These are phyloP conservation scores for Hyaloscypha bicolor DNA, from an alignment of 495 filamentous ascomycete genomes.

Conservation along the genomic window DNA sequence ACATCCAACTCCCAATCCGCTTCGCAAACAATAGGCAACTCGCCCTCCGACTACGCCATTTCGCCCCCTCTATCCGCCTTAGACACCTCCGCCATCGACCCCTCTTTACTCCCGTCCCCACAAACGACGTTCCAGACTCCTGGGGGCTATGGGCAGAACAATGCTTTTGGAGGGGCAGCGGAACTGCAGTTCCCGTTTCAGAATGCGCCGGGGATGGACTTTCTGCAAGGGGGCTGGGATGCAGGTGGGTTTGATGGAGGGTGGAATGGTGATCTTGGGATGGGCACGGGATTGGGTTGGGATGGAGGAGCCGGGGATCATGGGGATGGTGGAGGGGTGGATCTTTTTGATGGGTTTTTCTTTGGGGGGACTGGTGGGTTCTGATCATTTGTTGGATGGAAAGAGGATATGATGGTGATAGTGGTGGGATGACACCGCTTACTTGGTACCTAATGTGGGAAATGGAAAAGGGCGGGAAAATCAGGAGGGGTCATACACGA, in stretches of 20 bases:
- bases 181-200: slow-evolving; percentile 27
- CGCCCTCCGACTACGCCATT: slow-evolving; percentile 27
- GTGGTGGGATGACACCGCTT: no score
- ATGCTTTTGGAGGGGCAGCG: slow-evolving; percentile 4
- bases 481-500: no score
- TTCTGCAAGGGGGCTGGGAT: slow-evolving; percentile 30
- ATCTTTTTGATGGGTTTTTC: slow-evolving; percentile 91
- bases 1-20: slow-evolving; percentile 15
- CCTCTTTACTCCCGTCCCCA: slow-evolving; percentile 46
- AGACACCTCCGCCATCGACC: slow-evolving; percentile 48
- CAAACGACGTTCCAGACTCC: slow-evolving; percentile 13
- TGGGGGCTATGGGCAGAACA: not conserved
- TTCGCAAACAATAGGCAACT: slow-evolving; percentile 16
- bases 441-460: no score
- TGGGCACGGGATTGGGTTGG: slow-evolving; percentile 66
- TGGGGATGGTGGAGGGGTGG: slow-evolving; percentile 75
- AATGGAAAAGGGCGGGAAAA: not conserved
- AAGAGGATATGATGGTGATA: not conserved
- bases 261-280: slow-evolving; percentile 50
- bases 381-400: not conserved
- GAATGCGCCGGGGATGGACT: slow-evolving; percentile 27
- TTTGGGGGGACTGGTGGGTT: slow-evolving; percentile 60
- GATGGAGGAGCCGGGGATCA: slow-evolving; percentile 76
- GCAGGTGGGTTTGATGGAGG: slow-evolving; percentile 33
- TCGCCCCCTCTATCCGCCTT: slow-evolving; percentile 34